Evolutionary conservation across 768 basidiomycete genomes (phyloP), one percentile per base, ranked within the genome.

Genomic region (Pleurotus platypus): DNA sequence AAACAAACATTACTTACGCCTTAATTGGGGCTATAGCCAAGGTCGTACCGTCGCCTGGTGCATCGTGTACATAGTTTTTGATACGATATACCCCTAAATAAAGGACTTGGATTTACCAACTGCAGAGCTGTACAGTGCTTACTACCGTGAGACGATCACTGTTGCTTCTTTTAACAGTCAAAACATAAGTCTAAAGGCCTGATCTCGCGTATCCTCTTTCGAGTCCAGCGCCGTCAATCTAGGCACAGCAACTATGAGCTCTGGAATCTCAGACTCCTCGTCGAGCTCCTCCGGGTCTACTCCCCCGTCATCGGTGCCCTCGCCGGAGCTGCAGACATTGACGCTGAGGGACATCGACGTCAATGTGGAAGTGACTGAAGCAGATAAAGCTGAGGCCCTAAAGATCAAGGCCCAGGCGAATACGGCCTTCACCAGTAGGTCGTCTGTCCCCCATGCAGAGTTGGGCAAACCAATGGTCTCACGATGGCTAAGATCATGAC

Each of bases 391-490:
- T 37, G 80, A 82, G 63, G 92, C 94, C 1, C 71, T 79, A 5
- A 77, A 78, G 63, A 68, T 97, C 57, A 99, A 98, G 72, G 82
- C 77, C 5, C 79, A 88, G 59, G 97, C 95, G 8, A 98, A 98
- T 76, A 86, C 86, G 64, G 89, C 92, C 3, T 99, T 98, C 64
- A 72, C 77, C 47, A 75, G 91, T 89, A 68, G 63, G 82, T 70
- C 16, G 51, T 46, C 12, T 55, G 51, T 45, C 16, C 49, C 12
- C 43, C 43, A 26, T 30, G 22, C 18, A 42, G 30, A 24, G 55
- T 24, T n/a, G 15, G 22, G 18, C n/a, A n/a, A 35, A 30, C 35
- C 42, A 38, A 35, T 55, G 55, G 51, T 27, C 49, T 49, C 27
- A 57, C 43, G 40, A 40, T 38, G 37, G 47, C 47, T 16, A 61